Conservation (phyloP, 2,329 filamentous ascomycete species). For the Zymoseptoria passerinii region DNA sequence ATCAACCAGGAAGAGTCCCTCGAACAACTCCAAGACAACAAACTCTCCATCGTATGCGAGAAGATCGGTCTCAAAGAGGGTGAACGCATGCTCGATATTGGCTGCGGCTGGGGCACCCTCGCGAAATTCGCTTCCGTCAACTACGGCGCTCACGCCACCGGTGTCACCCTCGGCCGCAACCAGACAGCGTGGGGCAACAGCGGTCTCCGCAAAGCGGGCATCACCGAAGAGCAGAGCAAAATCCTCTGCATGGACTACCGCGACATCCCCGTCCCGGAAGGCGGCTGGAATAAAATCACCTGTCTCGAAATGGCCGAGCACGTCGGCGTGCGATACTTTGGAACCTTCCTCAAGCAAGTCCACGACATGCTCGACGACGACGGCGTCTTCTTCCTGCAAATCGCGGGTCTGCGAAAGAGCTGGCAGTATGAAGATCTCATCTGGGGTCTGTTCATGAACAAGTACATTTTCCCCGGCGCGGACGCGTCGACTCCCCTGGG, state of each 20-base stretch:
- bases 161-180: conserved; percentile 90
- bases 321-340: conserved; percentile 86
- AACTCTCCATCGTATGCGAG: conserved; percentile 87
- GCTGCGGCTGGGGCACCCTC: conserved; percentile 96
- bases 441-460: conserved; percentile 99
- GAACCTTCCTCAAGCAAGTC: conserved; percentile 72
- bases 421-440: conserved; percentile 98
- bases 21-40: conserved; percentile 96
- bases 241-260: conserved; percentile 97
- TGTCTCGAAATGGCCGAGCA: conserved; percentile 99
- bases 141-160: conserved; percentile 77
- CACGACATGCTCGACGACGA: conserved; percentile 95
- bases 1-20: conserved; percentile 79
- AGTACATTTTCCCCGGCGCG: conserved; percentile 95
- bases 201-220: conserved; percentile 71
- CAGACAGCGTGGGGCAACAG: conserved; percentile 96
- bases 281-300: conserved; percentile 83
- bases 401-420: conserved; percentile 82
- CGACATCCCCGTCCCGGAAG: conserved; percentile 73
- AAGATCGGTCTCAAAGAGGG: conserved; percentile 80
- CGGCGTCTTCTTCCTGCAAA: conserved; percentile 91
- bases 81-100: conserved; percentile 84
- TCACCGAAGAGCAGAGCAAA: conserved; percentile 79
- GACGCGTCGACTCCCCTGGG: conserved; percentile 91
- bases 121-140: conserved; percentile 87